These are phyloP conservation scores for Kregervanrija pseudodelftensis DNA, from an alignment of 805 yeast species.

Conservation along the genomic window DNA sequence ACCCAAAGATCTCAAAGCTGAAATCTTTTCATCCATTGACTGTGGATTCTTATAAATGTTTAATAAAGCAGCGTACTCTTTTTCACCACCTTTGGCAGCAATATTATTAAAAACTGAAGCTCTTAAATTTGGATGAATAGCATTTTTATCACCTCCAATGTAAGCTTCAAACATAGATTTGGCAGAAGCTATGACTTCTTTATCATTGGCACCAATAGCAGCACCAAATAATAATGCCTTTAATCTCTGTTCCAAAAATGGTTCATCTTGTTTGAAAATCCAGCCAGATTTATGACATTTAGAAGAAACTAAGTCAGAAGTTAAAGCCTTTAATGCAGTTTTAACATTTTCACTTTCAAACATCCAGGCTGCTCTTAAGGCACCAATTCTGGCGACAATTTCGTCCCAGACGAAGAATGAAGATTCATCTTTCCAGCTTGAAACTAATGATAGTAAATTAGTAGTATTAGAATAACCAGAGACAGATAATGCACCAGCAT, in stretches of 20 bases:
- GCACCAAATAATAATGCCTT: constrained; percentile 36
- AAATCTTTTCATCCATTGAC: constrained; percentile 50
- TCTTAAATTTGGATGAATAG: constrained; percentile 41
- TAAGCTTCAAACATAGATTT: constrained; percentile 23
- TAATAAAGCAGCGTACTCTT: constrained; percentile 35
- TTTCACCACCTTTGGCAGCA: constrained; percentile 31
- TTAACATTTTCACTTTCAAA: constrained; percentile 32
- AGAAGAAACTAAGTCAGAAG: constrained; percentile 20
- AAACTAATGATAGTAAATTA: constrained; percentile 39
- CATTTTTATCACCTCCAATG: constrained; percentile 20
- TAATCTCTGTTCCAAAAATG: constrained; percentile 30
- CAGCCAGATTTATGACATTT: constrained; percentile 56
- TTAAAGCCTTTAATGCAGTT: constrained; percentile 28
- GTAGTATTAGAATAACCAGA: constrained; percentile 40
- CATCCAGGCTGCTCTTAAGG: constrained; percentile 27
- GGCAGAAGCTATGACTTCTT: constrained; percentile 27
- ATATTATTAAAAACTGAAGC: constrained; percentile 38
- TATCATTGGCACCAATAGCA: constrained; percentile 36
- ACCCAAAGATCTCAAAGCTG: constrained; percentile 50
- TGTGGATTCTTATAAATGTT: constrained; percentile 43
- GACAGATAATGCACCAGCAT: constrained; percentile 42
- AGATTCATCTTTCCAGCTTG: constrained; percentile 31
- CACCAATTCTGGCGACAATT: constrained; percentile 35
- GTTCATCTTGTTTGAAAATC: constrained; percentile 74
- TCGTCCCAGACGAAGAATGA: constrained; percentile 54